A percentile compares a stretch with the other conserved stretches of the same genome.
These are phyloP conservation scores for Cichorium intybus DNA, from an alignment of 140 eudicot genomes.

Conservation along the genomic window DNA sequence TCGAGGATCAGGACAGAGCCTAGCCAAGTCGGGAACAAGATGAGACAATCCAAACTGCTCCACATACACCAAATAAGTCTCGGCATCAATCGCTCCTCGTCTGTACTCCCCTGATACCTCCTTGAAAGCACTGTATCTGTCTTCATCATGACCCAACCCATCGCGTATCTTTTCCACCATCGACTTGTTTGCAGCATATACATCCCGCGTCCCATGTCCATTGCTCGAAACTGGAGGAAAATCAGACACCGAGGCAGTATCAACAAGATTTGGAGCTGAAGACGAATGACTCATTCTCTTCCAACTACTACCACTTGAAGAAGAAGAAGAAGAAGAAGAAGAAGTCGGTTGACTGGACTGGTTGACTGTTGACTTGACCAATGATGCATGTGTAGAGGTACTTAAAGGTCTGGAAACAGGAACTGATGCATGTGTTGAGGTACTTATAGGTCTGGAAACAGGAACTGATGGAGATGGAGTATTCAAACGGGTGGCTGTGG, in stretches of 20 bases:
- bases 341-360: constrained; percentile 31
- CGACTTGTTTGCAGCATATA: constrained; percentile 77
- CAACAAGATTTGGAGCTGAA: constrained; percentile 81
- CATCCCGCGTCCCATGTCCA: constrained; percentile 28
- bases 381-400: constrained; percentile 29
- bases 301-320: constrained; percentile 37
- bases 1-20: constrained; percentile 66
- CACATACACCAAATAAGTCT: constrained; percentile 63
- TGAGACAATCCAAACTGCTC: constrained; percentile 84
- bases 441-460: constrained; percentile 40
- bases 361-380: constrained; percentile 33
- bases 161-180: constrained; percentile 74
- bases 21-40: constrained; percentile 83
- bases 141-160: constrained; percentile 65
- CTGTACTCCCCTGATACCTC: constrained; percentile 73
- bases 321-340: constrained; percentile 30
- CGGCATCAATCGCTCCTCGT: constrained; percentile 68
- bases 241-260: constrained; percentile 42
- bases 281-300: constrained; percentile 63
- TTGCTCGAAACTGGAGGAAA: constrained; percentile 88
- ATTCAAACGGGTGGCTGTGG: constrained; percentile 41
- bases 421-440: constrained; percentile 16
- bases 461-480: constrained; percentile 25
- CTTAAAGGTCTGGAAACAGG: constrained; percentile 42
- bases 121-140: constrained; percentile 63